A percentile compares a stretch with the other conserved stretches of the same genome.
Conservation (phyloP, 108 stramenopile genomes). For the Chaetoceros muelleri region DNA sequence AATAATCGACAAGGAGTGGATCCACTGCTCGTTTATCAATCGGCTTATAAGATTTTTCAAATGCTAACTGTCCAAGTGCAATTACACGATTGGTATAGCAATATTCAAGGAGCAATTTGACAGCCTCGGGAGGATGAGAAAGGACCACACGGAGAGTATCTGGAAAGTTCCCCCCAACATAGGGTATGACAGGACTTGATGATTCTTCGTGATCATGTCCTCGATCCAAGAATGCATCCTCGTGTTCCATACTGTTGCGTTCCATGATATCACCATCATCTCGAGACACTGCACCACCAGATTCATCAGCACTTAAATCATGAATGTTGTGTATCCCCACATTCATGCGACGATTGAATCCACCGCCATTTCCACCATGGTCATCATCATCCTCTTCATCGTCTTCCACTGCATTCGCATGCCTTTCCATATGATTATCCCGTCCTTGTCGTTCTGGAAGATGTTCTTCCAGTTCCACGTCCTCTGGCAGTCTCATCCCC, state of each 20-base stretch:
- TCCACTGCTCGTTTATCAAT: slow-evolving; percentile 7
- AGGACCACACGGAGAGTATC: background rate
- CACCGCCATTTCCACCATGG: too few species aligned
- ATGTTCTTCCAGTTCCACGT: slow-evolving; percentile 6
- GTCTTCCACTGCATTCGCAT: slow-evolving; percentile 40
- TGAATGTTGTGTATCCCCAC: background rate
- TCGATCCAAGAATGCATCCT: too few species aligned
- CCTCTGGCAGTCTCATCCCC: too few species aligned
- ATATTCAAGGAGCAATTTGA: slow-evolving; percentile 77
- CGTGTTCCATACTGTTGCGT: too few species aligned
- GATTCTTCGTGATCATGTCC: too few species aligned
- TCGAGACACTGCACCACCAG: too few species aligned
- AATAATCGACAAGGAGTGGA: slow-evolving; percentile 2
- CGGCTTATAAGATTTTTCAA: slow-evolving; percentile 28
- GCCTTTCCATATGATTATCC: slow-evolving; percentile 9
- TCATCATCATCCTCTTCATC: slow-evolving; percentile 47
- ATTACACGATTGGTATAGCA: slow-evolving; percentile 77
- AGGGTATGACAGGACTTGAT: background rate
- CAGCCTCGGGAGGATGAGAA: slow-evolving; percentile 73
- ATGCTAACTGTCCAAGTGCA: slow-evolving; percentile 58
- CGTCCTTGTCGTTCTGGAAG: slow-evolving; percentile 6
- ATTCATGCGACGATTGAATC: too few species aligned
- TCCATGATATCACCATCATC: too few species aligned
- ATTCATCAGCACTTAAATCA: background rate
- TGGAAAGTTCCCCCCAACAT: too few species aligned